Conservation (phyloP, 495 filamentous ascomycete species). For the Jackrogersella multiformis region DNA sequence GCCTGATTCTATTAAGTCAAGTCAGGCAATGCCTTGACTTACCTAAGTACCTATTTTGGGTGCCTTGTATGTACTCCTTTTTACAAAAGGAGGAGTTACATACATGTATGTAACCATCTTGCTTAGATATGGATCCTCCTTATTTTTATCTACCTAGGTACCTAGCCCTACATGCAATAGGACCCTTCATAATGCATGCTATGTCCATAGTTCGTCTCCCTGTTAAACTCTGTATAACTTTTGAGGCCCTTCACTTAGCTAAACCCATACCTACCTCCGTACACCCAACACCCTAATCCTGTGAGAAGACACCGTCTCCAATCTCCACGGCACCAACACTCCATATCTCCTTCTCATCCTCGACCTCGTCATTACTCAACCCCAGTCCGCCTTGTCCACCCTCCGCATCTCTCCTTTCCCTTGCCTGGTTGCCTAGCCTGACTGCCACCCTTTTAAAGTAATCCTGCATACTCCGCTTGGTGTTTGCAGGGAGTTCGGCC, state of each 20-base stretch:
- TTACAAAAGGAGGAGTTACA: background rate
- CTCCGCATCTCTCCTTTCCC: slow-evolving; percentile 88
- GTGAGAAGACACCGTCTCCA: slow-evolving; percentile 69
- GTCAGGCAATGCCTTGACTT: no score
- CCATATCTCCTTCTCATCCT: slow-evolving; percentile 96
- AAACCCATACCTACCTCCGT: slow-evolving; percentile 1
- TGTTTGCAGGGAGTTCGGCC: slow-evolving; percentile 66
- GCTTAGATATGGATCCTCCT: background rate
- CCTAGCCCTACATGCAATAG: slow-evolving; percentile 19
- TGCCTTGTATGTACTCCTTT: no score
- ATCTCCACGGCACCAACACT: slow-evolving; percentile 91
- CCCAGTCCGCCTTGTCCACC: slow-evolving; percentile 87
- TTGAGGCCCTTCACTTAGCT: background rate
- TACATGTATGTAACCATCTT: no score
- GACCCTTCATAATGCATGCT: slow-evolving; percentile 4
- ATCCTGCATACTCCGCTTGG: slow-evolving; percentile 91
- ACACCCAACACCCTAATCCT: slow-evolving; percentile 22
- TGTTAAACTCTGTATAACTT: background rate
- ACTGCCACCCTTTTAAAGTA: slow-evolving; percentile 95
- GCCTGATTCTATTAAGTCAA: background rate
- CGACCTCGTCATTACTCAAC: slow-evolving; percentile 84
- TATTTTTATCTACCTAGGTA: slow-evolving; percentile 15
- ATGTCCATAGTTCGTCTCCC: slow-evolving; percentile 16
- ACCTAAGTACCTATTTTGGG: no score
- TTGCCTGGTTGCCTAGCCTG: slow-evolving; percentile 80